Evolutionary conservation across 768 basidiomycete genomes (phyloP).

Genomic region (Termitomyces sp.): DNA sequence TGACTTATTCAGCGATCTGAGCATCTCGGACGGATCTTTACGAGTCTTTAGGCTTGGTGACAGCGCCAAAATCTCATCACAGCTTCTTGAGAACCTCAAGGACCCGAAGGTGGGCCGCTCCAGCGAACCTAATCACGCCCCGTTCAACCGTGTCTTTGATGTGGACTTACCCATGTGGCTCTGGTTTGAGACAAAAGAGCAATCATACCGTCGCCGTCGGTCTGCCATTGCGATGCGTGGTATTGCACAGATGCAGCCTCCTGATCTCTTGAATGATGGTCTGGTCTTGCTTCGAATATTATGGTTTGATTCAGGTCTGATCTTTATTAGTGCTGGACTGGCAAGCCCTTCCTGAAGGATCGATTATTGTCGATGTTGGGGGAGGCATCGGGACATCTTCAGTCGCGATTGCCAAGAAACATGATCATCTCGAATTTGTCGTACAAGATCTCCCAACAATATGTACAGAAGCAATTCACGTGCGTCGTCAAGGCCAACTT

Average conservation of each 20-base stretch:
- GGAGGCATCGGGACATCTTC: slow-evolving; percentile 24
- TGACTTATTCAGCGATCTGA: too few species aligned
- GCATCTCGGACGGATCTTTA: slow-evolving; percentile 1
- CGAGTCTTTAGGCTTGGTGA: slow-evolving; percentile 20
- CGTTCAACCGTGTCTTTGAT: slow-evolving; percentile 9
- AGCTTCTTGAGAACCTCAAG: slow-evolving; percentile 26
- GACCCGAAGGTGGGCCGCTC: slow-evolving; percentile 23
- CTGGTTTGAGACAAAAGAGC: slow-evolving; percentile 2
- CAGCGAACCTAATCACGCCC: slow-evolving; percentile 16
- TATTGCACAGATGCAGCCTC: neutral
- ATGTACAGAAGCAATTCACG: slow-evolving; percentile 17
- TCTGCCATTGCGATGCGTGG: slow-evolving; percentile 2
- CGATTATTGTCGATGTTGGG: slow-evolving; percentile 30
- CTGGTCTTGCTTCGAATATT: neutral
- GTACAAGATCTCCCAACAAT: slow-evolving; percentile 25
- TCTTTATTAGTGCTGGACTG: slow-evolving; percentile 23
- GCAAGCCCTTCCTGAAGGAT: slow-evolving; percentile 19
- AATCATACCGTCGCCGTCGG: slow-evolving; percentile 5
- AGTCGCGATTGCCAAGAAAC: slow-evolving; percentile 16
- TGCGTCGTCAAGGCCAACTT: neutral
- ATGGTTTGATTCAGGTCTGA: neutral
- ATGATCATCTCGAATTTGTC: slow-evolving; percentile 22
- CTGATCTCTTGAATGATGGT: neutral
- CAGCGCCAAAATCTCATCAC: slow-evolving; percentile 22
- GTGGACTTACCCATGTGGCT: neutral